Evolutionary conservation across 192 early-diverging fungal species (phyloP), one percentile per base, ranked within the genome.

Genomic region (Coemansia sp.): DNA sequence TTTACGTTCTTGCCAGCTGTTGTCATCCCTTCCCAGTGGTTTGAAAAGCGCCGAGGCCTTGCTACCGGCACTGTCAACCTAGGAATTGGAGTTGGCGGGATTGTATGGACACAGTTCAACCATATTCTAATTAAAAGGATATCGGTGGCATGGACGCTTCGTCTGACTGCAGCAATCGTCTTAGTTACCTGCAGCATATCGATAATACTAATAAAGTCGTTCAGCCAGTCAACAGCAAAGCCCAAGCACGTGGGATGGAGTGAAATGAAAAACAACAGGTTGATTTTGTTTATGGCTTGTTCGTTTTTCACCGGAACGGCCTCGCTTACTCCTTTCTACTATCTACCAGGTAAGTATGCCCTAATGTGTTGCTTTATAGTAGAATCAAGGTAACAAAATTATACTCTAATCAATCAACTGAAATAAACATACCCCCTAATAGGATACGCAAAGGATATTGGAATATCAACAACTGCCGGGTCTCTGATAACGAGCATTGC

Each of bases 61-160:
- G 88, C 88, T 5, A 61, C 85, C 1, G 88, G 88, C 9, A 76
- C 85, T 40, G 79, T 84, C n/a, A 74, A 79, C 22, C 63, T 88
- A 48, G 92, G 92, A 4, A 80, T 85, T 10, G 92, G 92, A 16
- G 68, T 91, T 54, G 92, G 92, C 45, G 92, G 91, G 2, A 73
- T 93, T 9, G 80, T 85, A 19, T 76, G 91, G 65, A 78, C 87
- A 1, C 84, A 85, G n/a, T 72, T 92, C 22, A 82, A 83, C 63
- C 85, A 83, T 26, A 39, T 71, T 36, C 77, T 92, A 12, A 80
- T 93, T 36, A 72, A 76, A 26, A 64, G 47, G 8, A 45, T 89
- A 13, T 91, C 88, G 2, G 72, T 82, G 19, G 47, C 62, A 6
- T 90, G 89, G 88, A 82, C 86, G 39, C 71, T 94, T 21, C 85